phyloP scores from a whole-genome alignment of 2,329 filamentous ascomycete genomes.

The Neophaeococcomyces aloes region DNA sequence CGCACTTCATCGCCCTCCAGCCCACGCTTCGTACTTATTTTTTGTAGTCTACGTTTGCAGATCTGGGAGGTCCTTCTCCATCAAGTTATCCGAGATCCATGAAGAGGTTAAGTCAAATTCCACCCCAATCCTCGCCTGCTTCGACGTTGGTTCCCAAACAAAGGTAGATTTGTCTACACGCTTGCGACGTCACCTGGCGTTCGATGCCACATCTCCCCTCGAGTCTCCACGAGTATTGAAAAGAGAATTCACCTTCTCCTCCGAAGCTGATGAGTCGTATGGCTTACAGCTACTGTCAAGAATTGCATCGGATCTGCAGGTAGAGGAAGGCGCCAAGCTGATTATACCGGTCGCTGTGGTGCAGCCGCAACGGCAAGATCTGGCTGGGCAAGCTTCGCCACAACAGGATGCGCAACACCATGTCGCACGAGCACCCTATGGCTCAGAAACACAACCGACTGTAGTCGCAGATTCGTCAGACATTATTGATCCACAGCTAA shows the following conservation, averaged over 20 bases:
- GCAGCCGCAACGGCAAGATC: constrained; percentile 24
- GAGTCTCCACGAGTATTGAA: constrained; percentile 21
- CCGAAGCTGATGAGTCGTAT: constrained; percentile 37
- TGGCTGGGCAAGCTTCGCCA: constrained; percentile 14
- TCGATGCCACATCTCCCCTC: constrained; percentile 25
- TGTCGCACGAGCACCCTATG: constrained; percentile 15
- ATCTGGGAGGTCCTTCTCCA: constrained; percentile 42
- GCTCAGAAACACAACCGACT: constrained; percentile 15
- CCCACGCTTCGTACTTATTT: constrained; percentile 5
- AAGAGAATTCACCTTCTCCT: constrained; percentile 34
- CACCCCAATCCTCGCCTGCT: constrained; percentile 46
- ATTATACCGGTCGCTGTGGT: constrained; percentile 41
- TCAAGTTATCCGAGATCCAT: constrained; percentile 41
- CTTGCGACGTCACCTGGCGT: constrained; percentile 15
- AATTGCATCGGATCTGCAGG: constrained; percentile 40
- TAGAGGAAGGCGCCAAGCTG: constrained; percentile 39
- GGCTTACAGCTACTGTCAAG: constrained; percentile 39
- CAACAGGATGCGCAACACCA: constrained; percentile 3
- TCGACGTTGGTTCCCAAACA: constrained; percentile 41
- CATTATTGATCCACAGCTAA: constrained; percentile 40
- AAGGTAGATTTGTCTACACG: constrained; percentile 25
- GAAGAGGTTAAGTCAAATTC: constrained; percentile 32
- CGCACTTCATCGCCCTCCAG: neutral
- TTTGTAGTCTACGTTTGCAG: constrained; percentile 43
- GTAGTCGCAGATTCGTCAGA: constrained; percentile 25